Evolutionary conservation across 805 yeast genomes (phyloP), one percentile per base, ranked within the genome.

Genomic region (Candida nemodendra): DNA sequence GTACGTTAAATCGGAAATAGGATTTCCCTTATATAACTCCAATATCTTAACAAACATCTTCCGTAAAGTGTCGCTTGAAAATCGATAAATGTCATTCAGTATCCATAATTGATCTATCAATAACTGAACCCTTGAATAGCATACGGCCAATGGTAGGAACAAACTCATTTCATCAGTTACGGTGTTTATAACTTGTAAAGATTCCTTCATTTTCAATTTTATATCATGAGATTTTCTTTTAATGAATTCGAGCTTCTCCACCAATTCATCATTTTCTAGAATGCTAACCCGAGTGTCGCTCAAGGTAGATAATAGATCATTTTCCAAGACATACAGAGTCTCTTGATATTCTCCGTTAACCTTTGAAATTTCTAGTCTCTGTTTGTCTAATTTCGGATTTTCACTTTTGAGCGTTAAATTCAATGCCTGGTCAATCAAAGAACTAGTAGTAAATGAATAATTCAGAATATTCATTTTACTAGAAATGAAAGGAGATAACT

Each of bases 391-490:
- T 7, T 81, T 91, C 0, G 96, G 95, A 18, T 71, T 66, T 42
- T 76, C 75, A 9, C 64, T 59, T 21, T 65, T 57, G 27, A 91
- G 60, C 0, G 84, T 65, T 35, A 72, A 58, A 43, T 82, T 77
- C 39, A 86, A 61, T 0, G 84, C 68, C 45, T 81, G 81, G 19
- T 72, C 69, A 41, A 83, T 81, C 34, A 90, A 61, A 31, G 81
- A 79, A 31, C 79, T 74, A 28, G 74, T 68, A 1, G 95, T 84
- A n/a, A 84, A 65, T 0, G 89, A 71, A 58, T 82, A 91, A 58
- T 87, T 86, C 14, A 86, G 66, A 9, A 79, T 53, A 3, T 80
- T 66, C 9, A 84, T 74, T 39, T 93, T 65, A 12, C 89, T 68
- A 11, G 72, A 52, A n/a, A 88, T 66, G 54, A 74, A 81, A 2